phyloP scores from a whole-genome alignment of 2,329 filamentous ascomycete genomes.

The Triangularia verruculosa region DNA sequence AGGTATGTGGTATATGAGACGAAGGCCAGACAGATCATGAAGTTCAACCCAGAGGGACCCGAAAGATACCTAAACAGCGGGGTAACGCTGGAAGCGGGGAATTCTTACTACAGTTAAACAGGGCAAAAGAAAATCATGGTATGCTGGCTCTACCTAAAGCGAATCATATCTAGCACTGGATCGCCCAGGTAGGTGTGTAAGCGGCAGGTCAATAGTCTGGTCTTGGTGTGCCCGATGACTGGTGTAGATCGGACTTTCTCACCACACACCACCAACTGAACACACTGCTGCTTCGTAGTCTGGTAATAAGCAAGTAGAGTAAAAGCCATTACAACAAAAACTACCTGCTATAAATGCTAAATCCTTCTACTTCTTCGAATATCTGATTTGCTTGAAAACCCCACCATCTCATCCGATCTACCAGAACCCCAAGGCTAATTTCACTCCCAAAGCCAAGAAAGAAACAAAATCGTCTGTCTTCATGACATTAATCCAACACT shows the following conservation, averaged over 20 bases:
- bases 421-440: neutral
- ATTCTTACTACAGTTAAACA: too few relatives aligned
- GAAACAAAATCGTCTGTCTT: neutral
- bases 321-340: neutral
- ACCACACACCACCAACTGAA: too few relatives aligned
- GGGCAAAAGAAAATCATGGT: neutral
- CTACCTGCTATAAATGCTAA: neutral
- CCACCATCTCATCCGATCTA: neutral
- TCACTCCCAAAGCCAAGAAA: neutral
- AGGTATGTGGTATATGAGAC: too few relatives aligned
- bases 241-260: neutral
- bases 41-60: too few relatives aligned
- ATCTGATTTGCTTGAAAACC: neutral
- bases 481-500: neutral
- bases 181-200: neutral
- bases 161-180: neutral
- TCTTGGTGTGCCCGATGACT: neutral
- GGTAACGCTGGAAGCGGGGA: neutral
- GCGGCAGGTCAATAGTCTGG: neutral
- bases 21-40: too few relatives aligned
- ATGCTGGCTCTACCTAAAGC: too few relatives aligned
- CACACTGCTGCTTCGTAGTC: too few relatives aligned
- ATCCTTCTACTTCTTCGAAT: neutral
- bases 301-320: neutral
- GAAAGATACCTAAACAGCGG: neutral